phyloP scores from a whole-genome alignment of 148 eudicot species.

The Mesembryanthemum crystallinum region DNA sequence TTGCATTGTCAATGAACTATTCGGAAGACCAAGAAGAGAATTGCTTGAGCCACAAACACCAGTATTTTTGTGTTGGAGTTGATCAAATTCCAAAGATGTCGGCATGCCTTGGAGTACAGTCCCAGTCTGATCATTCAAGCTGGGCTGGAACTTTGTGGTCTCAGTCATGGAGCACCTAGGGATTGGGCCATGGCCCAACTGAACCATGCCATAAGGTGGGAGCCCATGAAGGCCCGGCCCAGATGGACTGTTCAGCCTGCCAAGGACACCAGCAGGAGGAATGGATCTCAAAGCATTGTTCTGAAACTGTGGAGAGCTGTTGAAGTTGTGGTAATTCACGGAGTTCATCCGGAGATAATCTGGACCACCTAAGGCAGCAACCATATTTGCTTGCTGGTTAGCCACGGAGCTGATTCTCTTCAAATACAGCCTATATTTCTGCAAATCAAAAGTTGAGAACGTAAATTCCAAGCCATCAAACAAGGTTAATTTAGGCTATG shows the following conservation, averaged over 20 bases:
- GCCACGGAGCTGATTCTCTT: constrained; percentile 50
- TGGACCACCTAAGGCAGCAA: constrained; percentile 51
- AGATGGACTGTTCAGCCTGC: constrained; percentile 48
- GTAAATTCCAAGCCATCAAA: constrained; percentile 9
- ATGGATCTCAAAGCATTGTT: constrained; percentile 38
- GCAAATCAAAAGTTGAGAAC: constrained; percentile 13
- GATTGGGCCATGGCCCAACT: constrained; percentile 41
- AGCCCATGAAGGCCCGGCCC: constrained; percentile 43
- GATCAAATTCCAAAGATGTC: constrained; percentile 46
- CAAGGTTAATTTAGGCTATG: not conserved
- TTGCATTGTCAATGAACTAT: constrained; percentile 30
- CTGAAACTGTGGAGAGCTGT: constrained; percentile 34
- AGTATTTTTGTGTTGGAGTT: constrained; percentile 29
- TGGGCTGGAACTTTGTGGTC: constrained; percentile 32
- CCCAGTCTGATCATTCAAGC: constrained; percentile 37
- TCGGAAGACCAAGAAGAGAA: constrained; percentile 30
- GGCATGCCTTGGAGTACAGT: constrained; percentile 54
- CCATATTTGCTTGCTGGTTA: constrained; percentile 63
- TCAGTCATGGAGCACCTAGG: constrained; percentile 28
- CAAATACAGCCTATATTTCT: constrained; percentile 73
- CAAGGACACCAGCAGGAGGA: constrained; percentile 41
- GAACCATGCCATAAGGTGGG: constrained; percentile 44
- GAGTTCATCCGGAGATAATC: constrained; percentile 47
- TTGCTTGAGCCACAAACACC: constrained; percentile 28
- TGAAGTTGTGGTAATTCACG: constrained; percentile 37